Evolutionary conservation across 768 basidiomycete genomes (phyloP).

Genomic region (Pisolithus orientalis): DNA sequence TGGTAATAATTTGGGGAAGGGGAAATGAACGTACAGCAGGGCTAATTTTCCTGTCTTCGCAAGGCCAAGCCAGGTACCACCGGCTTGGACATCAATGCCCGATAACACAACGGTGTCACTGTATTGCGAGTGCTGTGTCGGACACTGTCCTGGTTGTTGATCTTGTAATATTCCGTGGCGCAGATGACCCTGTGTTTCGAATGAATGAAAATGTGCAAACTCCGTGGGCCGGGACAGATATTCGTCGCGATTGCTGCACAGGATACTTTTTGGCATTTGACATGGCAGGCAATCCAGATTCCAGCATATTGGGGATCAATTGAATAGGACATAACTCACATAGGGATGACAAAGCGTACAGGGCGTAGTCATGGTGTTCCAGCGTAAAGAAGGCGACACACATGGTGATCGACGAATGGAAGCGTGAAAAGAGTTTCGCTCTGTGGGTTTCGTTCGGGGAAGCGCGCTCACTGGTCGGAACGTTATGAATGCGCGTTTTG

Average conservation of each 20-base stretch:
- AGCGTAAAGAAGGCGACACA: constrained; percentile 77
- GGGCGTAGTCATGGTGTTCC: constrained; percentile 68
- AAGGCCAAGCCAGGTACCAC: constrained; percentile 82
- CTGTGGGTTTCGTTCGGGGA: not conserved
- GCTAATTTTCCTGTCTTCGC: constrained; percentile 60
- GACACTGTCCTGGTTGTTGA: not conserved
- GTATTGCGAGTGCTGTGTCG: not conserved
- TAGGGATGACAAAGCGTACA: constrained; percentile 39
- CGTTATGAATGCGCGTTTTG: too few relatives aligned
- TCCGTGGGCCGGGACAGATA: constrained; percentile 59
- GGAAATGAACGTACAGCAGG: constrained; percentile 51
- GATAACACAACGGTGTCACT: constrained; percentile 44
- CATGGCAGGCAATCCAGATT: not conserved
- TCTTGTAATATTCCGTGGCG: constrained; percentile 7
- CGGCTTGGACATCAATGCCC: constrained; percentile 65
- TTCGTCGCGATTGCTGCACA: constrained; percentile 78
- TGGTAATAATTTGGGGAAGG: not conserved
- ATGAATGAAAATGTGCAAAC: constrained; percentile 63
- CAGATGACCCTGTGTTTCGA: constrained; percentile 30
- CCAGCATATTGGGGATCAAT: not conserved
- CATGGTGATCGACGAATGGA: constrained; percentile 36
- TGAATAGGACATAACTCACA: not conserved
- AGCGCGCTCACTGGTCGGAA: not conserved
- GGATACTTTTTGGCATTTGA: constrained; percentile 40
- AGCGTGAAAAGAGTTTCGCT: not conserved